phyloP scores from a whole-genome alignment of 2,329 filamentous ascomycete genomes.

The Aspergillus sp. region DNA sequence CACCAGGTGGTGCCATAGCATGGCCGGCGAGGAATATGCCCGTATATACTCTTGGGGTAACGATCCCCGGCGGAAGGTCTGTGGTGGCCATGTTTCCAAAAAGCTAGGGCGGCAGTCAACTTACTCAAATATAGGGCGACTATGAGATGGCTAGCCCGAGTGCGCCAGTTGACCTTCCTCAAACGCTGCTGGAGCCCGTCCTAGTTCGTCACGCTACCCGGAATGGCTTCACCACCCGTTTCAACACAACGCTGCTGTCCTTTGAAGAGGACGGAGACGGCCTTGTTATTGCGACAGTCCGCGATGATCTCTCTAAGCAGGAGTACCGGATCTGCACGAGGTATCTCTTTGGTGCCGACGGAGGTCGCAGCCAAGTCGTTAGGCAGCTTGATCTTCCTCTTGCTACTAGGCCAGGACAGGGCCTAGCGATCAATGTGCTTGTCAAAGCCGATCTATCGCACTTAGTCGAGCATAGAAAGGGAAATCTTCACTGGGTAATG shows the following conservation, averaged over 20 bases:
- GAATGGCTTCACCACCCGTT: constrained; percentile 35
- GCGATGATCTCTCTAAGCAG: constrained; percentile 27
- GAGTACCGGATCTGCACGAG: constrained; percentile 42
- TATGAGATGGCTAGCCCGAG: constrained; percentile 38
- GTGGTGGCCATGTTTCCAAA: background rate
- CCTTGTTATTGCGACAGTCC: constrained; percentile 22
- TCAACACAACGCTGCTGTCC: constrained; percentile 32
- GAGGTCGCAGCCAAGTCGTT: constrained; percentile 39
- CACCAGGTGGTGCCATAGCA: constrained; percentile 45
- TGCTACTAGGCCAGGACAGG: constrained; percentile 37
- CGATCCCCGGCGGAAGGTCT: constrained; percentile 36
- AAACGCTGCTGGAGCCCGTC: constrained; percentile 42
- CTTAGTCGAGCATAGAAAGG: constrained; percentile 35
- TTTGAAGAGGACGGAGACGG: constrained; percentile 20
- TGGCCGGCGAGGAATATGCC: constrained; percentile 46
- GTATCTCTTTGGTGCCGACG: constrained; percentile 54
- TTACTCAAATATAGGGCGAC: constrained; percentile 28
- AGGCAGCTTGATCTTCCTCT: constrained; percentile 40
- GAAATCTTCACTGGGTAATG: constrained; percentile 54
- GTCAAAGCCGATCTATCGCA: constrained; percentile 40
- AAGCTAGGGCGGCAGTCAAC: background rate
- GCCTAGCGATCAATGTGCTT: constrained; percentile 43
- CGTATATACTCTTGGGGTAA: constrained; percentile 45
- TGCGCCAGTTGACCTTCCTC: constrained; percentile 36
- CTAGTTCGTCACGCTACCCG: constrained; percentile 34